These are phyloP conservation scores for Beauveria sp. DNA, from an alignment of 2,329 filamentous ascomycete genomes.

Conservation along the genomic window DNA sequence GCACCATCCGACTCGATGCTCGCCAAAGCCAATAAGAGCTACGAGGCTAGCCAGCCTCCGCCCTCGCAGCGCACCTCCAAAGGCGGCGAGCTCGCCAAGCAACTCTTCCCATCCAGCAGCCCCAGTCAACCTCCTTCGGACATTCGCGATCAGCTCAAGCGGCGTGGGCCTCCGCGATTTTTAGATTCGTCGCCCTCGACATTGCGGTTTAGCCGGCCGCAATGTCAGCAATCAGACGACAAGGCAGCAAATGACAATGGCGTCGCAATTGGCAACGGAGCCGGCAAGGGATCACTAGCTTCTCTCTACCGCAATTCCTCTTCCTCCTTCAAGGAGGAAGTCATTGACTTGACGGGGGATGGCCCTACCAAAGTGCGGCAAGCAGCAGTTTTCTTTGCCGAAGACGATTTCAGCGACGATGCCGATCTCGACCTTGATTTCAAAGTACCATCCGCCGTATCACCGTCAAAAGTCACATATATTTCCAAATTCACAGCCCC, in stretches of 20 bases:
- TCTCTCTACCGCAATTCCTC: conserved; percentile 38
- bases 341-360: conserved; percentile 28
- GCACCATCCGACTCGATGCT: conserved; percentile 26
- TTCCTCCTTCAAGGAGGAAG: conserved; percentile 34
- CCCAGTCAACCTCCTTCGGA: conserved; percentile 36
- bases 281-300: conserved; percentile 24
- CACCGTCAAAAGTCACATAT: conserved; percentile 17
- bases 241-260: background rate
- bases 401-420: conserved; percentile 84
- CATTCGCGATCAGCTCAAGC: conserved; percentile 44
- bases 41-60: conserved; percentile 29
- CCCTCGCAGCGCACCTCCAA: conserved; percentile 12
- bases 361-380: conserved; percentile 19
- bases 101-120: conserved; percentile 51
- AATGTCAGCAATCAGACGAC: conserved; percentile 6
- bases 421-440: conserved; percentile 65
- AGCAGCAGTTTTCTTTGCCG: conserved; percentile 53
- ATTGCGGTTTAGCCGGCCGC: conserved; percentile 19
- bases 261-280: background rate
- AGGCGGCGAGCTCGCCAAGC: conserved; percentile 36
- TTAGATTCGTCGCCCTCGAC: conserved; percentile 30
- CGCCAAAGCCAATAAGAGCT: conserved; percentile 28
- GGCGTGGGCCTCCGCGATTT: conserved; percentile 27
- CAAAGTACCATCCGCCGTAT: conserved; percentile 48
- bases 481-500: conserved; percentile 14